These are phyloP conservation scores for Botrytis fragariae DNA, from an alignment of 2,329 filamentous ascomycete genomes.

Conservation along the genomic window DNA sequence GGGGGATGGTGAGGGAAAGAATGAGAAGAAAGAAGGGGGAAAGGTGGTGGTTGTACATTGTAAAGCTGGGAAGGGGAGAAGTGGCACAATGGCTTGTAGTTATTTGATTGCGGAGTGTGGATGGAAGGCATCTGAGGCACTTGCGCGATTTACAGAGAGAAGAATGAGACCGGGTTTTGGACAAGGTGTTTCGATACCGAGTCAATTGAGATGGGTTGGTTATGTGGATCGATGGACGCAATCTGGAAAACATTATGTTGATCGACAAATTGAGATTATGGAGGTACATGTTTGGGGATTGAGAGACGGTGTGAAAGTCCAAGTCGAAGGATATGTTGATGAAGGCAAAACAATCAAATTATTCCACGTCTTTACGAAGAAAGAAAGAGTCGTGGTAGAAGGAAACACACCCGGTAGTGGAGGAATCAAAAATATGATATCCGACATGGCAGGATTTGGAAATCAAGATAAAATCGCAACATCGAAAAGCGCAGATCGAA, in stretches of 20 bases:
- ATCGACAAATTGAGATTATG: slow-evolving; percentile 77
- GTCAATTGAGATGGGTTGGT: slow-evolving; percentile 79
- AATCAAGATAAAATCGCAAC: slow-evolving; percentile 30
- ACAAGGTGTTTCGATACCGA: slow-evolving; percentile 86
- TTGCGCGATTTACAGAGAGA: slow-evolving; percentile 71
- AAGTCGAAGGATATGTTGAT: slow-evolving; percentile 82
- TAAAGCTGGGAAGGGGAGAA: slow-evolving; percentile 93
- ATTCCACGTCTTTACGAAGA: slow-evolving; percentile 74
- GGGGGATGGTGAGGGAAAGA: slow-evolving; percentile 33
- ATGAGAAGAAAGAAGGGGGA: slow-evolving; percentile 33
- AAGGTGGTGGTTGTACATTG: slow-evolving; percentile 91
- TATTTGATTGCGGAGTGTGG: slow-evolving; percentile 88
- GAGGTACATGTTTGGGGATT: slow-evolving; percentile 91
- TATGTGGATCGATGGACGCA: slow-evolving; percentile 88
- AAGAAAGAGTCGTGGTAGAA: slow-evolving; percentile 69
- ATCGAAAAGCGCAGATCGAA: slow-evolving; percentile 21
- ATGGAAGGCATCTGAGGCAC: slow-evolving; percentile 62
- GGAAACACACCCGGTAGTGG: slow-evolving; percentile 50
- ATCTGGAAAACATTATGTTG: slow-evolving; percentile 73
- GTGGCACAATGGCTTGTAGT: slow-evolving; percentile 81
- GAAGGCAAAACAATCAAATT: slow-evolving; percentile 82
- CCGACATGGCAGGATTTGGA: slow-evolving; percentile 48
- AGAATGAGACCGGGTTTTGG: slow-evolving; percentile 90
- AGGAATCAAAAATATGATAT: slow-evolving; percentile 51
- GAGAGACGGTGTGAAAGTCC: slow-evolving; percentile 81